Conservation (phyloP, 306 rosid genomes). For the Cajanus cajan region DNA sequence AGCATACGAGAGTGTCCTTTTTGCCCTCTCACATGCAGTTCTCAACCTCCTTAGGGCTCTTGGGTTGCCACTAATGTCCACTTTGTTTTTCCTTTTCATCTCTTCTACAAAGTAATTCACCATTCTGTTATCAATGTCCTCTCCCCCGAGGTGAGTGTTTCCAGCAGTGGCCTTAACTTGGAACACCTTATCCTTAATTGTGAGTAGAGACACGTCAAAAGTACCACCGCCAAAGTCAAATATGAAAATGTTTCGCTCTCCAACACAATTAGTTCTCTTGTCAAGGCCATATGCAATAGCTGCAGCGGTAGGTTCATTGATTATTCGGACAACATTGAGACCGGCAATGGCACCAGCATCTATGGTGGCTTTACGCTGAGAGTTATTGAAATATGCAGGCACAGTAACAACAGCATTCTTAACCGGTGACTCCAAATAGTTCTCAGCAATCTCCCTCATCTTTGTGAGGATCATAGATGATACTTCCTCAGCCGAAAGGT, state of each 20-base stretch:
- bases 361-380: background rate
- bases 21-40: constrained; percentile 25
- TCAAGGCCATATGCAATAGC: constrained; percentile 22
- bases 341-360: constrained; percentile 25
- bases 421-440: background rate
- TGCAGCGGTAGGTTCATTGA: constrained; percentile 12
- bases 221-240: constrained; percentile 30
- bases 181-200: background rate
- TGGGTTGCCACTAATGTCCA: constrained; percentile 34
- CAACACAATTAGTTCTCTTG: background rate
- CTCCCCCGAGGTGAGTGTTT: constrained; percentile 3
- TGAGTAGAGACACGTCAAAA: constrained; percentile 23
- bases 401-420: constrained; percentile 38
- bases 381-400: constrained; percentile 48
- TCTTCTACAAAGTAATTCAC: background rate
- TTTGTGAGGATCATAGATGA: background rate
- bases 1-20: background rate
- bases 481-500: background rate
- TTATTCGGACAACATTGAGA: constrained; percentile 15
- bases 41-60: constrained; percentile 26
- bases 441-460: background rate
- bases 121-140: constrained; percentile 1
- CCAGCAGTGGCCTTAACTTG: constrained; percentile 18
- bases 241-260: background rate
- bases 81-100: constrained; percentile 12